Evolutionary conservation across 2,329 filamentous ascomycete genomes (phyloP), one percentile per base, ranked within the genome.

Genomic region (Arthrobotrys sinensis): DNA sequence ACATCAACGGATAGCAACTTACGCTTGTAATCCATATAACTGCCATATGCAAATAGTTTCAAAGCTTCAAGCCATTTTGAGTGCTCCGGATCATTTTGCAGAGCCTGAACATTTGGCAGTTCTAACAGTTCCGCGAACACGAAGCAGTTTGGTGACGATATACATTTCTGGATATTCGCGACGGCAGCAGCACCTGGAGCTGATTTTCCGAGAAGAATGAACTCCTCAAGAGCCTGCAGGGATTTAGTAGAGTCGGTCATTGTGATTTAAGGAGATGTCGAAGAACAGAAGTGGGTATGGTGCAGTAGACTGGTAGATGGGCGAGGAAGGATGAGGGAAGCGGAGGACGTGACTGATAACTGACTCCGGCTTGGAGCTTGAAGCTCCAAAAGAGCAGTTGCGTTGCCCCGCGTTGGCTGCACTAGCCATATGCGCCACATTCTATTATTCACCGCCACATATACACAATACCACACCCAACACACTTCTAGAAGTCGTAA

Each of bases 91-190:
- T 89, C 84, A 45, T 87, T 87, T 45, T 87, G 85, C 52, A 98
- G 90, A 11, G 89, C 88, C 84, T 96, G 92, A 81, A 98, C 90
- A 81, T 93, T 90, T 0, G 92, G 90, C 0, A 91, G 90, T 82
- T 92, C 88, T 43, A 99, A 90, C n/a, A 99, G 91, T 86, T 98
- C 95, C 81, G 92, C 90, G 86, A 99, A 99, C 85, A 98, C 89
- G 85, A 91, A 99, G 80, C 94, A 97, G 85, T 94, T 93, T 32
- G 92, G 90, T 70, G 91, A 91, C n/a, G 93, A 94, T 63, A 94
- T 98, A 79, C 94, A 96, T 85, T 94, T 93, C 52, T 88, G 90
- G 83, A 98, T 89, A 67, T 98, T 89, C 83, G 97, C 94, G 82
- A 92, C 91, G 48, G 94, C 92, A 75, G 94, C 93, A 46, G 93